Evolutionary conservation across 352 stramenopile genomes (phyloP), one percentile per base, ranked within the genome.

Genomic region (Hyaloperonospora arabidopsidis): DNA sequence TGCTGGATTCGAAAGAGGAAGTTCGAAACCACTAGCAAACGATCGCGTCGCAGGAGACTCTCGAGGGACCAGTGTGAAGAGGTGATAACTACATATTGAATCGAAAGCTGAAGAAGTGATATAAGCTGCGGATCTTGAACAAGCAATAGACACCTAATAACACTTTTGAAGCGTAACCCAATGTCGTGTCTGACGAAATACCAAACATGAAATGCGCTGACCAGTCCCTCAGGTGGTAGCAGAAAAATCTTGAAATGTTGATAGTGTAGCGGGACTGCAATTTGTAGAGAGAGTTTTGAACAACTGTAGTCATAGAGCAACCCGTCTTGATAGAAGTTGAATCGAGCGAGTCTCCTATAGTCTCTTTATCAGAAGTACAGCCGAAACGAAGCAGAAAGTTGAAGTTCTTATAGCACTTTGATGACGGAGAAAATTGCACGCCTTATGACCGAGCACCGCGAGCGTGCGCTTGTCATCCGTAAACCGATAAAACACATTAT

Each of bases 1-100:
- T 54, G 45, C 34, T 45, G 17, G 12, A 53, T 35, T 0, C 45
- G 36, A 21, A 50, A 60, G 1, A 54, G 8, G n/a, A 60, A 48
- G n/a, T 53, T 18, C 4, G 36, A 12, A 21, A n/a, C 38, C 13
- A 54, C 18, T 2, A 45, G 36, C 1, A 59, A 6, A 49, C 21
- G 17, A 47, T 59, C 52, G 1, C 23, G 21, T n/a, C 41, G 32
- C 14, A 47, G 44, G 12, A 12, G 14, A 7, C 38, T 13, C 23
- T 49, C 13, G 0, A n/a, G n/a, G 10, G 11, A 7, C 13, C 52
- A 48, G 29, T 52, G 19, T 12, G 19, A 21, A 7, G 18, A 2
- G 0, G 18, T 5, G 0, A 40, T 14, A 6, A n/a, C 6, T 5
- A 51, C 12, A 0, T 19, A 11, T 0, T 18, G 13, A 17, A 51